Conservation (phyloP, 1,284 basidiomycete species). For the Rhodotorula sp. region DNA sequence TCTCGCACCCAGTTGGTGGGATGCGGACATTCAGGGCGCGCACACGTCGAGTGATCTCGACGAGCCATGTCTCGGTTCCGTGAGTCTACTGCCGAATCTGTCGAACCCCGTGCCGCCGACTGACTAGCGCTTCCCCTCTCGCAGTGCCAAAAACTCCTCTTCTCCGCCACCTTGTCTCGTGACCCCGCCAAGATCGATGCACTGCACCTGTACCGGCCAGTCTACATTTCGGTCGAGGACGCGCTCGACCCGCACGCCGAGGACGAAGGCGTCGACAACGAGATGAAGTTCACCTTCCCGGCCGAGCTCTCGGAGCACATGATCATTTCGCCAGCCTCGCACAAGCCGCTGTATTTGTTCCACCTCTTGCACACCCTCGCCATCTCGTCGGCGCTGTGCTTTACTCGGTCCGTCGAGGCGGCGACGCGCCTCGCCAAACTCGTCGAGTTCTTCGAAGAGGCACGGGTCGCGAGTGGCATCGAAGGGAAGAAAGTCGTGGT, state of each 20-base stretch:
- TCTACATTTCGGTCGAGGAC: slow-evolving; percentile 83
- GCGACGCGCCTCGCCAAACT: slow-evolving; percentile 78
- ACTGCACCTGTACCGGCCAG: slow-evolving; percentile 73
- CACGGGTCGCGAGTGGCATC: slow-evolving; percentile 25
- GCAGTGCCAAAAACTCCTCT: slow-evolving; percentile 91
- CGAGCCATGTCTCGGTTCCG: slow-evolving; percentile 19
- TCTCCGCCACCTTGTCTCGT: slow-evolving; percentile 92
- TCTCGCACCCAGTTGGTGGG: slow-evolving; percentile 35
- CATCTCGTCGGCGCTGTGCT: slow-evolving; percentile 66
- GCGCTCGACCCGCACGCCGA: slow-evolving; percentile 44
- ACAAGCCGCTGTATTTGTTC: slow-evolving; percentile 88
- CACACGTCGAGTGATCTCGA: slow-evolving; percentile 23
- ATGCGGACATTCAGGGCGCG: slow-evolving; percentile 23
- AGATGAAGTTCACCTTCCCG: slow-evolving; percentile 76
- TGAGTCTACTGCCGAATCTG: not conserved
- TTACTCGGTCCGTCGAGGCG: slow-evolving; percentile 94
- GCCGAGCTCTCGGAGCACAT: slow-evolving; percentile 76
- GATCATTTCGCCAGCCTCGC: slow-evolving; percentile 71
- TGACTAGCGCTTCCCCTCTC: slow-evolving; percentile 43
- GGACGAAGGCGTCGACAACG: slow-evolving; percentile 58
- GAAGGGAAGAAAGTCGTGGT: slow-evolving; percentile 54
- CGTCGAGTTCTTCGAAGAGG: slow-evolving; percentile 70
- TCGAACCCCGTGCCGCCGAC: not conserved
- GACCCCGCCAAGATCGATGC: slow-evolving; percentile 90
- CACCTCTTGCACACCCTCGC: slow-evolving; percentile 66